Base-by-base conservation (phyloP, 768 basidiomycete genomes). In the Mycena floridula region DNA sequence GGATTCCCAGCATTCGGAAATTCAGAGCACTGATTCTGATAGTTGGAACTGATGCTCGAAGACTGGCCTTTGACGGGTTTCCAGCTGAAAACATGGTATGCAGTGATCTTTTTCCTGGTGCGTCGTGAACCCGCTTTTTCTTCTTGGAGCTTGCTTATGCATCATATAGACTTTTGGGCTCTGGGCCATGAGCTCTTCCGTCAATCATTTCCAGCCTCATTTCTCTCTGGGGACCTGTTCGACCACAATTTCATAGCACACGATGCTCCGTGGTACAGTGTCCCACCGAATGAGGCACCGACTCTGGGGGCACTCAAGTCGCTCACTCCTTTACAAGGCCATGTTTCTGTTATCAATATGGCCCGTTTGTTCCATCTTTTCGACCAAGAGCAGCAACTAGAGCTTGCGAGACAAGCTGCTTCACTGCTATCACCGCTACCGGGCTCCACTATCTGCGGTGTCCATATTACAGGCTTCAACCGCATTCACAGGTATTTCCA, bases 131-230 rank as follows among this genome's bases (percentile, higher is more conserved):
- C 13, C n/a, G 13, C n/a, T 28, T 26, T n/a, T 18, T 32, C 15
- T 25, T 21, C 28, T 13, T 37, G n/a, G 7, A 12, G 5, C 6
- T 20, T 13, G 23, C 7, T 21, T 41, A 25, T 24, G 13, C 23
- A 38, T 21, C 30, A n/a, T n/a, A 3, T 47, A 74, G 74, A 64
- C 23, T 67, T 71, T 46, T 75, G 73, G 73, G 61, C 66, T 4
- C 57, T 73, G 5, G 76, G 76, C 1, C 72, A 77, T 47, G 58
- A 62, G 30, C 61, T 78, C 5, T 79, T 74, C 55, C 62, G 50
- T 26, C 51, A 62, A 37, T 59, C 64, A 1, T 74, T 71, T 52
- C 70, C 73, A 1, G 68, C 64, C 11, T 51, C 57, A 2, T 76
- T 76, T 54, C 28, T 76, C 15, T 53, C 63, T 12, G 76, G 74